Percentiles rank a stretch among this genome's conserved stretches.
These are phyloP conservation scores for Cajanus cajan DNA, from an alignment of 306 rosid species.

Conservation along the genomic window DNA sequence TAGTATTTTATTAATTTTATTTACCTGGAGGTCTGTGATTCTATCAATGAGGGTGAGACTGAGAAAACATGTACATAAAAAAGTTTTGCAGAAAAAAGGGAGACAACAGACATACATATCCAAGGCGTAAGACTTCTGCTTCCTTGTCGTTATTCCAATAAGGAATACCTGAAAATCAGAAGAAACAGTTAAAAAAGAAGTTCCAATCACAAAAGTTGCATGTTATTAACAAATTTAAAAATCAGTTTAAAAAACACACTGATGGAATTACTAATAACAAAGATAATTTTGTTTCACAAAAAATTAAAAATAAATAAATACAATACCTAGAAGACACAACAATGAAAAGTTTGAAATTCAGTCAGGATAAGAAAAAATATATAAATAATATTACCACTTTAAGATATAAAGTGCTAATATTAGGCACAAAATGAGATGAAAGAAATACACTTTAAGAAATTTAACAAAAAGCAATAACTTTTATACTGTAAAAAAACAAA, in stretches of 20 bases:
- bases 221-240: not conserved
- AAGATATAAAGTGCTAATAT: not conserved
- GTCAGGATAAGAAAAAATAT: too few relatives aligned
- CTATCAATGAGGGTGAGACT: not conserved
- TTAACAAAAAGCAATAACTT: constrained; percentile 8
- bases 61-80: not conserved
- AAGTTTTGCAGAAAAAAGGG: not conserved
- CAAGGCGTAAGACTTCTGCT: constrained; percentile 70
- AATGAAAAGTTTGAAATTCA: constrained; percentile 1
- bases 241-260: not conserved
- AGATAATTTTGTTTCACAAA: not conserved
- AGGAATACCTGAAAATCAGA: constrained; percentile 58
- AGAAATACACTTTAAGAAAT: not conserved
- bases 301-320: not conserved
- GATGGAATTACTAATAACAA: not conserved
- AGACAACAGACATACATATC: constrained; percentile 54
- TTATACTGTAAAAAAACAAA: not conserved
- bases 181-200: constrained; percentile 10
- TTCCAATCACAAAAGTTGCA: not conserved
- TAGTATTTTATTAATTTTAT: not conserved
- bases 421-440: not conserved
- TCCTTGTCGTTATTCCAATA: constrained; percentile 75
- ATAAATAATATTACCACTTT: too few relatives aligned
- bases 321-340: not conserved
- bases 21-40: not conserved